Evolutionary conservation across 768 basidiomycete genomes (phyloP).

Genomic region (Epithele typhae): DNA sequence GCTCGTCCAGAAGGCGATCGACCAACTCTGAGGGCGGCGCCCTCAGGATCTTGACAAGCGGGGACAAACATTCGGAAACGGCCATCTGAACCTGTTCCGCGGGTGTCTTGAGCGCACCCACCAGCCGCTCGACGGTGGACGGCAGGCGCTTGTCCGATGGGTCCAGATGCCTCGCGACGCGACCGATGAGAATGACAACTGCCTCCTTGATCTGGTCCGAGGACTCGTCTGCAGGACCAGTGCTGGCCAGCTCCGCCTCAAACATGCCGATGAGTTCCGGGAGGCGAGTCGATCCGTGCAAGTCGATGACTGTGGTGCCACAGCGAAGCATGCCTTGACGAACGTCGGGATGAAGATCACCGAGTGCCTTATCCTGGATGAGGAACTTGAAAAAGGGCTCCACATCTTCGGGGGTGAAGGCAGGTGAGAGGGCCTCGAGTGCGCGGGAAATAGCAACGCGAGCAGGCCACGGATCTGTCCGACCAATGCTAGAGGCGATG

Average conservation of each 20-base stretch:
- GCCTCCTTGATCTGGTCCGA: conserved; percentile 92
- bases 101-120: conserved; percentile 89
- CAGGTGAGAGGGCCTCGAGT: conserved; percentile 63
- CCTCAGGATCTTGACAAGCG: conserved; percentile 71
- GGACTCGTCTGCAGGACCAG: conserved; percentile 54
- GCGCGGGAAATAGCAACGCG: conserved; percentile 70
- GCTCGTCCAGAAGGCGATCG: conserved; percentile 69
- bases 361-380: conserved; percentile 80
- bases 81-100: conserved; percentile 96
- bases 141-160: conserved; percentile 74
- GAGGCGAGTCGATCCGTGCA: conserved; percentile 70
- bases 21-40: conserved; percentile 59
- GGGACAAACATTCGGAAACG: conserved; percentile 91
- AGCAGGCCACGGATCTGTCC: conserved; percentile 83
- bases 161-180: conserved; percentile 85
- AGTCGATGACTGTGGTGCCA: conserved; percentile 76
- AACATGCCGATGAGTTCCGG: conserved; percentile 76
- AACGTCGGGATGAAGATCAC: conserved; percentile 79
- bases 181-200: conserved; percentile 90
- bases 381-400: conserved; percentile 79
- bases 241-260: conserved; percentile 61
- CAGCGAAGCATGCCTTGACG: conserved; percentile 86
- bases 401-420: conserved; percentile 58
- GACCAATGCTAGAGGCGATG: conserved; percentile 79
- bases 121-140: conserved; percentile 74